These are phyloP conservation scores for Hemerocallis citrina DNA, from an alignment of 106 monocot genomes.

Conservation along the genomic window DNA sequence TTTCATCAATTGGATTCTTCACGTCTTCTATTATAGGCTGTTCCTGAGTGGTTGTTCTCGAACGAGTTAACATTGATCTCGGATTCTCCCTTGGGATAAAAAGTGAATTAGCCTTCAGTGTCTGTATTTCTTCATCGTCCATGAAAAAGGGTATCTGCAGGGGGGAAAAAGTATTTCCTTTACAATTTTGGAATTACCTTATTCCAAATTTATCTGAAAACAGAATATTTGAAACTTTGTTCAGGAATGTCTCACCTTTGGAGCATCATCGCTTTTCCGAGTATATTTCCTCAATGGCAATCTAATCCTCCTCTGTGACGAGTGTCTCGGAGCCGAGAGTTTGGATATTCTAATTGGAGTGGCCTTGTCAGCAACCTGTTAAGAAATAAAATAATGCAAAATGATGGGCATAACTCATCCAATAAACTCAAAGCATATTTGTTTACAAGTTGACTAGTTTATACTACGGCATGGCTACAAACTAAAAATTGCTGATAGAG, in stretches of 20 bases:
- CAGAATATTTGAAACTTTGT: too few species aligned
- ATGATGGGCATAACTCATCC: too few species aligned
- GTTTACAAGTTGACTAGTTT: too few species aligned
- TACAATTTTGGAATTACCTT: background rate
- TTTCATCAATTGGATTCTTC: too few species aligned
- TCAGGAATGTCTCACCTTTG: conserved; percentile 26
- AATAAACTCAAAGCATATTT: too few species aligned
- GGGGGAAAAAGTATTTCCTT: background rate
- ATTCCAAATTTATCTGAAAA: too few species aligned
- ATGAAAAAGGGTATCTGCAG: conserved; percentile 66
- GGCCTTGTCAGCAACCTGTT: too few species aligned
- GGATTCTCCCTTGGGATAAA: conserved; percentile 88
- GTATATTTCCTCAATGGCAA: conserved; percentile 58
- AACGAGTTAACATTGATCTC: conserved; percentile 55
- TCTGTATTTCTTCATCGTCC: conserved; percentile 59
- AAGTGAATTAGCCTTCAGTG: conserved; percentile 79
- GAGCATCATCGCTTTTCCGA: conserved; percentile 59
- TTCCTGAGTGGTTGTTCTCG: too few species aligned
- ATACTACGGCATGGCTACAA: too few species aligned
- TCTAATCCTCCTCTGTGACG: conserved; percentile 12
- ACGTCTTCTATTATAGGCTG: conserved; percentile 18
- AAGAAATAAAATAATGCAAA: too few species aligned
- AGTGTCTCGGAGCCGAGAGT: too few species aligned
- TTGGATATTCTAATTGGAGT: too few species aligned
- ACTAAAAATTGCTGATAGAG: background rate